Evolutionary conservation across 164 flowering plant genomes (phyloP), one percentile per base, ranked within the genome.

Genomic region (Nymphaea colorata): DNA sequence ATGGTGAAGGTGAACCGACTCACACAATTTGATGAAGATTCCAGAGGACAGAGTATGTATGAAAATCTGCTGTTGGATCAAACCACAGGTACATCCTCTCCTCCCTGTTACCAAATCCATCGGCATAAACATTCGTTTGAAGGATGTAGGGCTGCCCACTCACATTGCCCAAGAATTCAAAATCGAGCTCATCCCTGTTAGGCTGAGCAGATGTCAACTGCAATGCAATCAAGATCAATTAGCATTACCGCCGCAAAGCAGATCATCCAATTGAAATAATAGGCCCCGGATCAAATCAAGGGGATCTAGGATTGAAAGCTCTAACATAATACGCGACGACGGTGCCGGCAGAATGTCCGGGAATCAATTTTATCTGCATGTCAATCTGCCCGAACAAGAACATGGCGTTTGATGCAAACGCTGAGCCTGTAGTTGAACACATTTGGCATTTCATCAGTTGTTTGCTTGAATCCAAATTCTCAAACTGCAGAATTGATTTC

Each of bases 91-190:
- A 66, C 36, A 90, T 81, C 67, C 96, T 85, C 69, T 90, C 86
- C 70, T 93, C 98, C 25, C 96, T 75, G 69, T 88, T 70, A 61
- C 79, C 96, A 59, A 74, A 79, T 5, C 98, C 98, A 73, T 93
- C 87, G 3, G 84, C 85, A 69, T 64, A 93, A 3, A 93, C 75
- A 78, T 93, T 93, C 18, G 98, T 93, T 74, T 90, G 96, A 65
- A 90, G 82, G 14, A 81, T 85, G 36, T 82, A 87, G 3, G 89
- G 96, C 66, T 93, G 76, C 42, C 95, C 96, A 1, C 68, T 62
- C 15, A 86, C 88, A 74, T 89, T 93, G 6, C 98, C 98, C 4
- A 90, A 88, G 78, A 93, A 93, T 45, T 93, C 96, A 66, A 88
- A 86, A 71, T 88, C 98, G 62, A 90, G 67, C 74, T 93, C 96